A percentile compares a stretch with the other conserved stretches of the same genome.
Evolutionary conservation across 2,329 filamentous ascomycete species (phyloP).

Genomic region (Mycosphaerella sp.): DNA sequence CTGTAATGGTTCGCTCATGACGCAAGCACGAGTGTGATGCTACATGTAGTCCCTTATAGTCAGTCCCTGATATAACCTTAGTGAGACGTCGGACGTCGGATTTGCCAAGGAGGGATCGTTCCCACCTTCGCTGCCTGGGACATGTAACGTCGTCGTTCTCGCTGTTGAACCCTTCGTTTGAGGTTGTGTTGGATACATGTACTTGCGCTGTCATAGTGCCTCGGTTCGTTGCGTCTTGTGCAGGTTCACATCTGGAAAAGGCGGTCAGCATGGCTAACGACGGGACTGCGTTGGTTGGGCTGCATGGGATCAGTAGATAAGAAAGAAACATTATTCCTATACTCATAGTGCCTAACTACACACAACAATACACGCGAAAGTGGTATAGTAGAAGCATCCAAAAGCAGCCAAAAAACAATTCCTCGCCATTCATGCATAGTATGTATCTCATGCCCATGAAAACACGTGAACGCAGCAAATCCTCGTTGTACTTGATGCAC

Average conservation of each 20-base stretch:
- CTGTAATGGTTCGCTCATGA: background rate
- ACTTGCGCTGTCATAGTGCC: background rate
- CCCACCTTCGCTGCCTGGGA: background rate
- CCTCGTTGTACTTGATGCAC: background rate
- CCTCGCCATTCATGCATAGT: slow-evolving; percentile 8
- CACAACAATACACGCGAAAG: slow-evolving; percentile 9
- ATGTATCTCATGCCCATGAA: slow-evolving; percentile 5
- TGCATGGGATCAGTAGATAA: background rate
- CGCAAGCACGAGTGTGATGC: background rate
- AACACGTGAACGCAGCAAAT: background rate
- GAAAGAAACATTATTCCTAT: background rate
- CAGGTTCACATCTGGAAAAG: background rate
- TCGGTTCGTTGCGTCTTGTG: background rate
- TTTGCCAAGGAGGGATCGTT: background rate
- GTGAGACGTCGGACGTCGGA: background rate
- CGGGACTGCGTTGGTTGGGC: background rate
- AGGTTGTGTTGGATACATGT: too few relatives aligned
- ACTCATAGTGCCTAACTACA: background rate
- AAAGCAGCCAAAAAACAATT: slow-evolving; percentile 2
- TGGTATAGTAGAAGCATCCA: slow-evolving; percentile 10
- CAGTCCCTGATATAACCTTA: background rate
- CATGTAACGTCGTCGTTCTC: too few relatives aligned
- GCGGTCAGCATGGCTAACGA: background rate
- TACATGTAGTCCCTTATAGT: background rate
- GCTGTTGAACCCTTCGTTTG: too few relatives aligned